Base-by-base conservation (phyloP, 2,329 filamentous ascomycete genomes). In the Claviceps purpurea region DNA sequence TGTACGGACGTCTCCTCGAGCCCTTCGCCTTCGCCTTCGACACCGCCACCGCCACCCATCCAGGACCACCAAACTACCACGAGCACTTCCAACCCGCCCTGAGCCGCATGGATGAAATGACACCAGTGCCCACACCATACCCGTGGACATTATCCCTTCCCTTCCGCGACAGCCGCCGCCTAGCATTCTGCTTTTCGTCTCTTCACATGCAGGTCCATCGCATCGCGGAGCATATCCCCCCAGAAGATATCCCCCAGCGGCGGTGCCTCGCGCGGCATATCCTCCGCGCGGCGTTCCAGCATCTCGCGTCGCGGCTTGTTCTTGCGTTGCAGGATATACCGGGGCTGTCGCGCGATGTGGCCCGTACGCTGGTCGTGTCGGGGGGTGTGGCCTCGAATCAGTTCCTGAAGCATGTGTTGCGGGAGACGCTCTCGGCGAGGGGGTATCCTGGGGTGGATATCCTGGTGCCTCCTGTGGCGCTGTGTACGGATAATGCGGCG, bases 401-500 rank as follows among this genome's bases (percentile, higher is more conserved):
- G 49, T 96, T 85, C 65, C 72, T 98, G 43, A 78, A 83, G 65
- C 77, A 82, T 60, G 76, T 97, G 44, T 63, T 81, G 51, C 68
- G 73, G 38, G 55, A 64, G 6, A 71, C 73, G 45, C 65, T 96
- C 43, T 76, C 84, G 56, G 77, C 73, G n/a, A 77, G 85, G 44
- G 87, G 87, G 0, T 84, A 81, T 61, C 62, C 64, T 0, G 60
- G 79, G 56, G 65, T 94, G 30, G 60, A 74, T 11, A 66, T 96
- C 7, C 68, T 84, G 34, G 86, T 85, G 52, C 91, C 93, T n/a
- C 89, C 89, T 2, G 68, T 79, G 10, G 73, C 75, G 43, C 74
- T 91, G 50, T 97, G 93, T 64, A 96, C 89, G 0, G 93, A 98
- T 62, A 97, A 98, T 67, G 93, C 93, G 13, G 88, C 89, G 47